Percentiles rank a stretch among this genome's conserved stretches.
These are phyloP conservation scores for Ophiostoma perfectum DNA, from an alignment of 2,329 filamentous ascomycete species.

Conservation along the genomic window DNA sequence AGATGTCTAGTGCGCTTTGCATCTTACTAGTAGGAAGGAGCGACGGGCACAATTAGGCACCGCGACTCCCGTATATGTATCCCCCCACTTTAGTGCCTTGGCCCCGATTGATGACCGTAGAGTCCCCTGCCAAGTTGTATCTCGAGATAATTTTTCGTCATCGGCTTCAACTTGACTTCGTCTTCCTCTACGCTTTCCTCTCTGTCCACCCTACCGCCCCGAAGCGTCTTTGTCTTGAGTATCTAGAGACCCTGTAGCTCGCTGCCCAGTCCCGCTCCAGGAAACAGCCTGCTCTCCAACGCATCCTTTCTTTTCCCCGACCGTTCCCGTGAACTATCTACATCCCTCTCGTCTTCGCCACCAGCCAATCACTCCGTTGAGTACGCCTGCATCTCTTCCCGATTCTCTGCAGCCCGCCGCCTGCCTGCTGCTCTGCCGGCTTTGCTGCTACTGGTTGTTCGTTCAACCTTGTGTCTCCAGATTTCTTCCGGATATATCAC, in stretches of 20 bases:
- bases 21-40: neutral
- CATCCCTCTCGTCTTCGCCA: neutral
- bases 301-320: neutral
- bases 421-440: neutral
- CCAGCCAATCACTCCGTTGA: neutral
- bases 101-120: neutral
- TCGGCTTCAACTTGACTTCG: neutral
- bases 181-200: neutral
- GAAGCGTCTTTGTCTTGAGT: neutral
- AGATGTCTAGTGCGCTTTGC: neutral
- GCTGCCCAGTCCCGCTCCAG: neutral
- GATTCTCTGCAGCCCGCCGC: neutral
- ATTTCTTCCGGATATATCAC: neutral
- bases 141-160: conserved; percentile 6
- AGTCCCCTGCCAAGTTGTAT: neutral
- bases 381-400: neutral
- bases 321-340: neutral
- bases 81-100: conserved; percentile 7
- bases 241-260: neutral
- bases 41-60: neutral
- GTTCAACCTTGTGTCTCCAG: neutral
- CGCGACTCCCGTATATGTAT: neutral
- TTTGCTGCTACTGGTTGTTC: neutral
- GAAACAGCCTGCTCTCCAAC: neutral
- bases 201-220: neutral